Percentiles rank a stretch among this genome's conserved stretches.
phyloP scores from a whole-genome alignment of 164 flowering plant genomes.

The Berberis vulgaris region DNA sequence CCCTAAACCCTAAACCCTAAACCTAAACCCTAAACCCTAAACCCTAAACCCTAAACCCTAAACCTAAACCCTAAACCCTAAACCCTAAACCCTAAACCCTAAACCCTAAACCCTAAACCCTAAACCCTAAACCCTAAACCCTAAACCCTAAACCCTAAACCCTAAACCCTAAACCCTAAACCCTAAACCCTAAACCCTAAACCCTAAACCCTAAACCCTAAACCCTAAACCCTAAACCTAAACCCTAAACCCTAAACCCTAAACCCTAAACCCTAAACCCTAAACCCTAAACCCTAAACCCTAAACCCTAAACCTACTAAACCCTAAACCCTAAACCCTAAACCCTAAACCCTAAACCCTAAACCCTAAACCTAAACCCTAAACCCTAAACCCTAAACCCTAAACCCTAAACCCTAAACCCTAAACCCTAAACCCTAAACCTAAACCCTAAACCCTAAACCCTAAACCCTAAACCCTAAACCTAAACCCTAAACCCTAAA shows the following conservation, averaged over 20 bases:
- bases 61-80: slow-evolving; percentile 12
- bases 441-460: slow-evolving; percentile 10
- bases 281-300: slow-evolving; percentile 22
- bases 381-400: slow-evolving; percentile 17
- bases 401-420: slow-evolving; percentile 17
- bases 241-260: slow-evolving; percentile 13
- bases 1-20: slow-evolving; percentile 14
- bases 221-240: slow-evolving; percentile 11
- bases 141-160: slow-evolving; percentile 15
- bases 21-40: slow-evolving; percentile 16
- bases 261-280: slow-evolving; percentile 13
- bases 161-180: slow-evolving; percentile 15
- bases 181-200: slow-evolving; percentile 14
- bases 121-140: slow-evolving; percentile 17
- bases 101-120: slow-evolving; percentile 13
- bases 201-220: slow-evolving; percentile 11
- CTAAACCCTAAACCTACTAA: slow-evolving; percentile 22
- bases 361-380: slow-evolving; percentile 17
- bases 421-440: slow-evolving; percentile 11
- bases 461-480: slow-evolving; percentile 14
- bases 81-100: slow-evolving; percentile 15
- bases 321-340: slow-evolving; percentile 18
- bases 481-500: slow-evolving; percentile 9
- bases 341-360: slow-evolving; percentile 19
- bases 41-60: slow-evolving; percentile 13